Percentiles rank a stretch among this genome's conserved stretches.
Conservation (phyloP, 305 asterid species). For the Lippia alba region DNA sequence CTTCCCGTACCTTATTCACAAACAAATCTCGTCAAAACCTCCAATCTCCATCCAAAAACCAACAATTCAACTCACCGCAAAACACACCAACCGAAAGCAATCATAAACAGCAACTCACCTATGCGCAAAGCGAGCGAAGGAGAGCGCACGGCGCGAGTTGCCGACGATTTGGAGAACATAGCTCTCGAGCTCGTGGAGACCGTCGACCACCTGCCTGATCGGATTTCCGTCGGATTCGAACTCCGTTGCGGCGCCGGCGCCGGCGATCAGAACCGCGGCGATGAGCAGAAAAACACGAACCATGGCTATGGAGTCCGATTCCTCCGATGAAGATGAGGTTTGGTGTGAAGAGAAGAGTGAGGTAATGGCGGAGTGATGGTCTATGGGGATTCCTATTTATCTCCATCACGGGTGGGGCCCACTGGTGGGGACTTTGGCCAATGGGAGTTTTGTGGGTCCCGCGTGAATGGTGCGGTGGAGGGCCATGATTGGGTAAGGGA, state of each 20-base stretch:
- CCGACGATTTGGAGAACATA: conserved; percentile 63
- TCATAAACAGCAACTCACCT: conserved; percentile 42
- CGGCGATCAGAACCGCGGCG: conserved; percentile 50
- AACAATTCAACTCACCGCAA: background rate
- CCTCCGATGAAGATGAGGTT: conserved; percentile 14
- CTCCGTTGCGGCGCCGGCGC: conserved; percentile 46
- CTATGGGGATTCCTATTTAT: background rate
- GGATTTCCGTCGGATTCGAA: conserved; percentile 59
- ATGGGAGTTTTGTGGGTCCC: background rate
- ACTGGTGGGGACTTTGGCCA: background rate
- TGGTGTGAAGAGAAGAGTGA: background rate
- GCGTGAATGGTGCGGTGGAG: conserved; percentile 1
- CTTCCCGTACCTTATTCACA: conserved; percentile 67
- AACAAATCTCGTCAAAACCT: background rate
- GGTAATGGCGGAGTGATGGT: background rate
- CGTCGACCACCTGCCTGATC: conserved; percentile 80
- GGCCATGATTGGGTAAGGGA: conserved; percentile 7
- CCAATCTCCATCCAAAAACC: background rate
- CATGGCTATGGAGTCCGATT: conserved; percentile 36
- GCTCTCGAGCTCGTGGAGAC: conserved; percentile 63
- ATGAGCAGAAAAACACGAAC: conserved; percentile 44
- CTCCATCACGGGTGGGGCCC: conserved; percentile 11
- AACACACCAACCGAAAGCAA: background rate
- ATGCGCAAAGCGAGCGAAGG: conserved; percentile 86
- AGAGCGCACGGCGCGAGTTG: conserved; percentile 64